Evolutionary conservation across 345 rosid genomes (phyloP).

Genomic region (Euphorbia pulcherrima): DNA sequence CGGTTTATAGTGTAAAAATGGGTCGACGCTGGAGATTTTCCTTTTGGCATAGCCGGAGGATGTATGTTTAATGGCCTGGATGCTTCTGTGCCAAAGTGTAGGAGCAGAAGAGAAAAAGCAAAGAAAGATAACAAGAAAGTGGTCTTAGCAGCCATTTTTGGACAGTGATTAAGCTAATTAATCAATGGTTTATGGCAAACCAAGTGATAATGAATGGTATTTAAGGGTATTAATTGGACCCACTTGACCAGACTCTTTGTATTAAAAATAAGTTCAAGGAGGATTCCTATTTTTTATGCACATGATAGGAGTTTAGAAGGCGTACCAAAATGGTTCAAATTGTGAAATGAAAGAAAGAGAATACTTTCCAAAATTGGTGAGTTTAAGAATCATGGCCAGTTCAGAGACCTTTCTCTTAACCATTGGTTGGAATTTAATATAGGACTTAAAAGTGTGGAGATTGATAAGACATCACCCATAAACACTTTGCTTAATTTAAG

Average conservation of each 20-base stretch:
- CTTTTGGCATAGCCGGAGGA: slow-evolving; percentile 17
- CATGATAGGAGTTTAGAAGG: slow-evolving; percentile 22
- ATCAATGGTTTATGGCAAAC: background rate
- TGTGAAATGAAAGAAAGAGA: slow-evolving; percentile 15
- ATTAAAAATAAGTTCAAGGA: background rate
- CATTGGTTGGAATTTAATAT: slow-evolving; percentile 21
- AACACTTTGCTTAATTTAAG: slow-evolving; percentile 9
- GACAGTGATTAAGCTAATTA: background rate
- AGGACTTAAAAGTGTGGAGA: slow-evolving; percentile 16
- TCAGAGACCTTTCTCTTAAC: slow-evolving; percentile 17
- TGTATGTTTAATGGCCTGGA: slow-evolving; percentile 23
- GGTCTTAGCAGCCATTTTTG: slow-evolving; percentile 22
- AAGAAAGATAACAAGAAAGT: slow-evolving; percentile 11
- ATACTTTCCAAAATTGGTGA: slow-evolving; percentile 37
- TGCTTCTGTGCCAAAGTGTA: slow-evolving; percentile 18
- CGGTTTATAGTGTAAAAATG: slow-evolving; percentile 20
- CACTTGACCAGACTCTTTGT: slow-evolving; percentile 11
- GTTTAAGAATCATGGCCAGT: slow-evolving; percentile 1
- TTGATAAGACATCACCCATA: slow-evolving; percentile 40
- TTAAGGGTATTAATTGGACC: slow-evolving; percentile 29
- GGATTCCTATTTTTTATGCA: slow-evolving; percentile 1
- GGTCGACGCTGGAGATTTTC: slow-evolving; percentile 4
- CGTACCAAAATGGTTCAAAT: slow-evolving; percentile 3
- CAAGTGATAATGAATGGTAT: slow-evolving; percentile 13
- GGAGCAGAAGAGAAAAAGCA: slow-evolving; percentile 21